Evolutionary conservation across 495 filamentous ascomycete species (phyloP).

Genomic region (Podospora appendiculata): DNA sequence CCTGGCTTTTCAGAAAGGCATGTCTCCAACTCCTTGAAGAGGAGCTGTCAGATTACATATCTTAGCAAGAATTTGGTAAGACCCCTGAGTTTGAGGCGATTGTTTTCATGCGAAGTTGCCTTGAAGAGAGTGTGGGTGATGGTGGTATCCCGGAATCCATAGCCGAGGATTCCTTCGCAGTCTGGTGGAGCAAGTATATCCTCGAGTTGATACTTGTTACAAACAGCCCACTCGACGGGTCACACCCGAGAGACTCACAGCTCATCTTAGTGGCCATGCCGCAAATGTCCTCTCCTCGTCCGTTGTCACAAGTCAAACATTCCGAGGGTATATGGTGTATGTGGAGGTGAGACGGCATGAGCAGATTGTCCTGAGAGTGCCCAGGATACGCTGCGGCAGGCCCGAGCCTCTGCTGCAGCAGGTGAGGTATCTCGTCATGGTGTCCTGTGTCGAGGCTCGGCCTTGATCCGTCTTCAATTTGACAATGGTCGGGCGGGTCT

Average conservation of each 20-base stretch:
- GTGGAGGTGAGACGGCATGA: slow-evolving; percentile 23
- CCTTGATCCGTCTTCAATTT: slow-evolving; percentile 17
- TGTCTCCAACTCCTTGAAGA: slow-evolving; percentile 5
- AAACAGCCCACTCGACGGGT: slow-evolving; percentile 36
- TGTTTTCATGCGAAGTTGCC: slow-evolving; percentile 14
- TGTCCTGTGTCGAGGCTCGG: slow-evolving; percentile 16
- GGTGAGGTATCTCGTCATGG: slow-evolving; percentile 4
- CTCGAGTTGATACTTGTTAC: slow-evolving; percentile 23
- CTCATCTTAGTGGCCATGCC: not conserved
- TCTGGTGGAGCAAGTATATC: slow-evolving; percentile 39
- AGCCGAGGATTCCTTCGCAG: slow-evolving; percentile 32
- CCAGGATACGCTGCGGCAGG: not conserved
- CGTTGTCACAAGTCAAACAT: not conserved
- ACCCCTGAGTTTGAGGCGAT: slow-evolving; percentile 14
- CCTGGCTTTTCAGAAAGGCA: not conserved
- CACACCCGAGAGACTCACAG: slow-evolving; percentile 9
- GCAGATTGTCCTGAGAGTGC: slow-evolving; percentile 3
- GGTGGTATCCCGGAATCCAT: not conserved
- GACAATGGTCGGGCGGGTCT: slow-evolving; percentile 20
- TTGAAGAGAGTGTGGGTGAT: not conserved
- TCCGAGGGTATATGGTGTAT: slow-evolving; percentile 13
- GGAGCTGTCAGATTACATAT: slow-evolving; percentile 28
- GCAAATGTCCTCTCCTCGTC: not conserved
- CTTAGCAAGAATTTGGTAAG: slow-evolving; percentile 22
- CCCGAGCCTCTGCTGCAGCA: slow-evolving; percentile 6